Conservation (phyloP, 768 basidiomycete genomes). For the Dentipellis sp. region DNA sequence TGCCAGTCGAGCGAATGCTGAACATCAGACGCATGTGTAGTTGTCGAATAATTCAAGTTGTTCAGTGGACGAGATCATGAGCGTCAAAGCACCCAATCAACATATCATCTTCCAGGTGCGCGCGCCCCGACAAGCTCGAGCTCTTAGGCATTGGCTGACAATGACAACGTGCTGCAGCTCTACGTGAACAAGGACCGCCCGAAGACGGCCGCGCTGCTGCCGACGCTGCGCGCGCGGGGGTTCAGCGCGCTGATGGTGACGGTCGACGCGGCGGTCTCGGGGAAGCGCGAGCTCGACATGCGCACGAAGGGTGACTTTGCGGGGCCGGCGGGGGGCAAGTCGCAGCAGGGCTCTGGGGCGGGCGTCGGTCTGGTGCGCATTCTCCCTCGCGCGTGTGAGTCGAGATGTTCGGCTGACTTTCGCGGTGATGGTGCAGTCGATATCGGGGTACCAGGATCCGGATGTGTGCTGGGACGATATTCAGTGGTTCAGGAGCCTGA, state of each 20-base stretch:
- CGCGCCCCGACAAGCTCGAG: not conserved
- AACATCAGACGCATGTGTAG: conserved; percentile 4
- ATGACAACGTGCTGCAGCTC: conserved; percentile 20
- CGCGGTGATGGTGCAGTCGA: conserved; percentile 14
- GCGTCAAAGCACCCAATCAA: conserved; percentile 19
- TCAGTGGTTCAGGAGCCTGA: conserved; percentile 30
- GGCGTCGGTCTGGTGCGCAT: conserved; percentile 21
- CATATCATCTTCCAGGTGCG: conserved; percentile 23
- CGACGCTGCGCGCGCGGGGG: conserved; percentile 27
- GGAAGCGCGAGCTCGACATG: conserved; percentile 31
- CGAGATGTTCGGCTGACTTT: not conserved
- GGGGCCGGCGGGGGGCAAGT: conserved; percentile 14
- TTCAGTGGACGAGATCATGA: conserved; percentile 22
- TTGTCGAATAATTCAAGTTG: conserved; percentile 27
- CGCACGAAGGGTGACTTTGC: conserved; percentile 22
- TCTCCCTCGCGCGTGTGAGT: not conserved
- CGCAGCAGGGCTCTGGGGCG: conserved; percentile 3
- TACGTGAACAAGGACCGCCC: conserved; percentile 37
- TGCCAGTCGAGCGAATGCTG: too few species aligned
- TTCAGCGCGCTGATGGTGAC: conserved; percentile 41
- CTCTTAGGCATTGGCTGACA: not conserved
- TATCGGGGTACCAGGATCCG: conserved; percentile 23
- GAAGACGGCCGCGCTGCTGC: conserved; percentile 28
- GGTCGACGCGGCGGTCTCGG: conserved; percentile 35
- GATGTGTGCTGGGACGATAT: conserved; percentile 27